Evolutionary conservation across 768 basidiomycete genomes (phyloP).

Genomic region (Tylopilus balloui): DNA sequence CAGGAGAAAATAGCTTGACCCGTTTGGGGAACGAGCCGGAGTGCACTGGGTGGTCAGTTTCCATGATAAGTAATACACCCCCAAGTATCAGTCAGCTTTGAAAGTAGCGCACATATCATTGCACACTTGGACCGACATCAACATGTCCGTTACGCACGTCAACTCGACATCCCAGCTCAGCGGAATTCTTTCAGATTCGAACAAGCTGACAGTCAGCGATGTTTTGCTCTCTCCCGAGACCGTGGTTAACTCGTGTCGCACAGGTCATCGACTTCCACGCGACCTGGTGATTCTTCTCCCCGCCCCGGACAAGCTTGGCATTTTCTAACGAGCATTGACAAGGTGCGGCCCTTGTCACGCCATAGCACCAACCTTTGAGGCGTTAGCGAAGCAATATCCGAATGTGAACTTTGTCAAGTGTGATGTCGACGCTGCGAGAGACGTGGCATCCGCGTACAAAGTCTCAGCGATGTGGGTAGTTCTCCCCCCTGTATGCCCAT

Average conservation of each 20-base stretch:
- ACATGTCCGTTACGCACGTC: constrained; percentile 61
- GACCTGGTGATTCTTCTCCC: constrained; percentile 51
- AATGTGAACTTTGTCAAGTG: constrained; percentile 81
- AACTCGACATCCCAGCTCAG: constrained; percentile 62
- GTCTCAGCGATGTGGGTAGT: constrained; percentile 67
- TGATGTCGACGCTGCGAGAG: constrained; percentile 67
- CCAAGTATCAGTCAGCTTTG: not conserved
- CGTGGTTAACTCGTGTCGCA: not conserved
- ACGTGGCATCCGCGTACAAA: constrained; percentile 59
- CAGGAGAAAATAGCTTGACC: constrained; percentile 34
- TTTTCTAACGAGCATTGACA: constrained; percentile 9
- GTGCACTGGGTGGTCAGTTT: constrained; percentile 1
- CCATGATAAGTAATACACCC: not conserved
- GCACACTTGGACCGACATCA: not conserved
- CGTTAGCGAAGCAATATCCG: constrained; percentile 61
- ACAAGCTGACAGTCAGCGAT: constrained; percentile 57
- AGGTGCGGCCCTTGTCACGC: constrained; percentile 87
- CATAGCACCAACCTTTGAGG: constrained; percentile 74
- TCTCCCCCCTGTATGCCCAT: not conserved
- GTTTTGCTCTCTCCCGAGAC: not conserved
- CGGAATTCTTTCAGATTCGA: constrained; percentile 50
- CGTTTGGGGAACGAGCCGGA: constrained; percentile 1
- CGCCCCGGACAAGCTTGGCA: not conserved
- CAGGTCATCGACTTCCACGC: constrained; percentile 88
- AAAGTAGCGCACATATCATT: not conserved